Percentiles rank a stretch among this genome's conserved stretches.
phyloP scores from a whole-genome alignment of 1,284 basidiomycete species.

The Trichosporon sp. region DNA sequence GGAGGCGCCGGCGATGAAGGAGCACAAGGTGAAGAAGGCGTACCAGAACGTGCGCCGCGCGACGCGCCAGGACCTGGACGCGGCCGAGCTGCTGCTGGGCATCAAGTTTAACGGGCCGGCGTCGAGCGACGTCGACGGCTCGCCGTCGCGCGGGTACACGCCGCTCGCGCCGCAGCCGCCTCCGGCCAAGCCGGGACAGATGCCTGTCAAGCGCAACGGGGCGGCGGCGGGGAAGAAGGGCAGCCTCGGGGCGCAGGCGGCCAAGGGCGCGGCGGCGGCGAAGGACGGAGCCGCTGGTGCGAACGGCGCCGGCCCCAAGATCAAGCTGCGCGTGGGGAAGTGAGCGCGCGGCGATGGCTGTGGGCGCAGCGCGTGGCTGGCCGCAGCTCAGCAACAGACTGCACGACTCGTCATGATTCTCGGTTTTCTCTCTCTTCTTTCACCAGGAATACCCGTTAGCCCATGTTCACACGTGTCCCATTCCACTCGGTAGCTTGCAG shows the following conservation, averaged over 20 bases:
- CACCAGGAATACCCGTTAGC: neutral
- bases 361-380: no score
- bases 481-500: neutral
- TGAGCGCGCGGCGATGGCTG: neutral
- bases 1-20: constrained; percentile 14
- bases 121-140: neutral
- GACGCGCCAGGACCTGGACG: constrained; percentile 30
- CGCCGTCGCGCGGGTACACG: neutral
- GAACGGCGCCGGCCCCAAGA: neutral
- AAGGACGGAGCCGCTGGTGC: neutral
- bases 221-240: constrained; percentile 1
- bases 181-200: neutral
- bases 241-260: neutral
- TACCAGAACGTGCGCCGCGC: constrained; percentile 10
- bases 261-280: neutral
- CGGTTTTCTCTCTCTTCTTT: neutral
- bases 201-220: constrained; percentile 2
- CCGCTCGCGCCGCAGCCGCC: constrained; percentile 2
- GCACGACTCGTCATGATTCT: neutral
- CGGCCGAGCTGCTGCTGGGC: constrained; percentile 27
- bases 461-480: neutral
- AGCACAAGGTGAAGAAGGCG: constrained; percentile 6
- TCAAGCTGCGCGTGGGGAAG: constrained; percentile 4
- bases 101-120: constrained; percentile 7
- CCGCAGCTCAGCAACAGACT: no score